Evolutionary conservation across 176 grass and related monocot genomes (phyloP), one percentile per base, ranked within the genome.

Genomic region (Carex cristatella): DNA sequence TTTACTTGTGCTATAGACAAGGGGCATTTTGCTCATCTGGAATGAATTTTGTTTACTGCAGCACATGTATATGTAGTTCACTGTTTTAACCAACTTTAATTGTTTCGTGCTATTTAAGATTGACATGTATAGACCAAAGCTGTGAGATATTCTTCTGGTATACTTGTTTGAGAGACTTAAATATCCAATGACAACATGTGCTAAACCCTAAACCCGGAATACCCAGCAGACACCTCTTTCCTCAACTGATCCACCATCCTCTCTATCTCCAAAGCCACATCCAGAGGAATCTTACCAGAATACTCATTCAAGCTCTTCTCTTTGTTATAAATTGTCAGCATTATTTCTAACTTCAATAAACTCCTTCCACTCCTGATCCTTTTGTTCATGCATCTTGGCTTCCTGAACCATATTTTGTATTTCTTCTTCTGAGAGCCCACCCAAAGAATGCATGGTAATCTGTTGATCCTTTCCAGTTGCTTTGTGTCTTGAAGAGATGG

Each of bases 391-490:
- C 60, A 71, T 37, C 79, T 88, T 83, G 2, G 86, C 89, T 73
- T 91, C 89, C 11, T 83, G 59, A 9, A 82, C 61, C 86, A 88
- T 88, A 10, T 88, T 88, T 79, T 88, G 61, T 15, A 90, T 87
- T 83, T 90, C 89, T 0, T 79, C 76, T 78, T 87, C 86, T 0
- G 89, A 87, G 3, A 90, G 89, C 0, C 82, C 89, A 28, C 89
- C 89, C 0, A 85, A 90, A 6, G 89, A 90, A 3, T 77, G 82
- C 30, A 87, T 85, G 4, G 89, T 87, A 53, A 90, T 90, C 19
- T 87, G 89, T 79, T 90, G 85, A 79, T 90, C 89, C 89, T 90
- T 90, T n/a, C 48, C 67, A 4, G 89, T 85, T n/a, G 89, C 33
- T 79, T 87, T 90, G 33, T 90, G 85, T 61, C 82, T 90, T 37